Evolutionary conservation across 805 yeast genomes (phyloP).

Genomic region (Wickerhamomyces strasburgensis): DNA sequence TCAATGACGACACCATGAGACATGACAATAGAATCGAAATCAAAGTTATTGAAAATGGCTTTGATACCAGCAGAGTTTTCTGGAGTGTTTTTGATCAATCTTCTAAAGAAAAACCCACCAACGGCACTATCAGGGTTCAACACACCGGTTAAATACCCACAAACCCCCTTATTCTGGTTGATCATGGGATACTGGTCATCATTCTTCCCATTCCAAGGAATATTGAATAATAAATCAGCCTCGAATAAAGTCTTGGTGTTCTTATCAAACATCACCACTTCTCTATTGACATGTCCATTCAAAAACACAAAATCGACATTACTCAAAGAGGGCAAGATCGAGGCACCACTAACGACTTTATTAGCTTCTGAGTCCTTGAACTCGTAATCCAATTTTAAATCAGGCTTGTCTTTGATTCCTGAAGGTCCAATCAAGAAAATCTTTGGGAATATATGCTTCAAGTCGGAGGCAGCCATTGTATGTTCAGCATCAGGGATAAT

Average conservation of each 20-base stretch:
- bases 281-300: slow-evolving; percentile 55
- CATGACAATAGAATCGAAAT: slow-evolving; percentile 45
- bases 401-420: slow-evolving; percentile 33
- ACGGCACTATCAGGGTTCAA: slow-evolving; percentile 37
- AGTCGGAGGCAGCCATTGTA: slow-evolving; percentile 53
- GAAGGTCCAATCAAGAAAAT: slow-evolving; percentile 49
- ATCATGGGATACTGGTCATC: slow-evolving; percentile 41
- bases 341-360: slow-evolving; percentile 27
- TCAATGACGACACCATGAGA: slow-evolving; percentile 60
- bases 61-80: slow-evolving; percentile 15
- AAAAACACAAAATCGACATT: slow-evolving; percentile 52
- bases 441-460: slow-evolving; percentile 45
- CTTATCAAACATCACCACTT: slow-evolving; percentile 47
- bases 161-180: slow-evolving; percentile 42
- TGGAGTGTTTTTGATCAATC: slow-evolving; percentile 15
- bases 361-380: slow-evolving; percentile 33
- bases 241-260: slow-evolving; percentile 44
- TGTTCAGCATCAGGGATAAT: slow-evolving; percentile 64
- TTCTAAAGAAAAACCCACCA: slow-evolving; percentile 30
- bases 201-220: slow-evolving; percentile 46
- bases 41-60: slow-evolving; percentile 30
- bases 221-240: slow-evolving; percentile 59
- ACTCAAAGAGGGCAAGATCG: slow-evolving; percentile 36
- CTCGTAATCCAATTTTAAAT: slow-evolving; percentile 35
- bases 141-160: slow-evolving; percentile 33